Conservation (phyloP, 164 flowering plant species). For the Litsea cubeba region DNA sequence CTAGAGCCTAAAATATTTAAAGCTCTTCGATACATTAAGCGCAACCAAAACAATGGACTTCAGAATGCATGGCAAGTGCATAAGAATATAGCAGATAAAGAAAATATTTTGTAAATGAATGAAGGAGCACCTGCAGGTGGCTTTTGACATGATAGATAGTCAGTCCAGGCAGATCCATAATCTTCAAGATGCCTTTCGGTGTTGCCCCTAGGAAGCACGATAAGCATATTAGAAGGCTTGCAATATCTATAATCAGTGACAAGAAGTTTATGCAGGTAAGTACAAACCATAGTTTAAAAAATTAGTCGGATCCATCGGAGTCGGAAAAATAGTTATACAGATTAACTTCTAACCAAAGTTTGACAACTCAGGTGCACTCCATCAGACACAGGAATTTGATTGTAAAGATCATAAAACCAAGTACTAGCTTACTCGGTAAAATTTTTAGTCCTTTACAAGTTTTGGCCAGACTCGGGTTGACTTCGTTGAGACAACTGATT, state of each 20-base stretch:
- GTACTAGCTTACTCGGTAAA: too few species aligned
- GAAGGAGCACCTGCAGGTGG: constrained; percentile 56
- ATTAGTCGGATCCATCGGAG: too few species aligned
- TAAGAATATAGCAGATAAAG: neutral
- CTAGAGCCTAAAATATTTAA: neutral
- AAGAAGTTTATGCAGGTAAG: neutral
- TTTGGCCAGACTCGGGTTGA: too few species aligned
- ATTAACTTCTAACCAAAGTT: too few species aligned
- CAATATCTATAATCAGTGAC: neutral
- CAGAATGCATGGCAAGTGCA: neutral
- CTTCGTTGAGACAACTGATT: too few species aligned
- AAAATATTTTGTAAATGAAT: neutral
- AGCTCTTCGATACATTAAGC: too few species aligned
- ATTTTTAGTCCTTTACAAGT: too few species aligned
- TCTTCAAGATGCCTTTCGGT: constrained; percentile 64
- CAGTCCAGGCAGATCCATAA: constrained; percentile 49
- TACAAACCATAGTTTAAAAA: neutral
- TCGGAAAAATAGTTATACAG: too few species aligned
- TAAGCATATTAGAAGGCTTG: neutral
- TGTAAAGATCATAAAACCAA: too few species aligned
- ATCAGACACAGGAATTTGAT: too few species aligned
- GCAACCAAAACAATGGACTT: too few species aligned
- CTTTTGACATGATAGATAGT: constrained; percentile 76
- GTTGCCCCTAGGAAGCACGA: constrained; percentile 50
- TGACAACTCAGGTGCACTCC: too few species aligned